These are phyloP conservation scores for Aspergillus unguis DNA, from an alignment of 2,329 filamentous ascomycete species.

Conservation along the genomic window DNA sequence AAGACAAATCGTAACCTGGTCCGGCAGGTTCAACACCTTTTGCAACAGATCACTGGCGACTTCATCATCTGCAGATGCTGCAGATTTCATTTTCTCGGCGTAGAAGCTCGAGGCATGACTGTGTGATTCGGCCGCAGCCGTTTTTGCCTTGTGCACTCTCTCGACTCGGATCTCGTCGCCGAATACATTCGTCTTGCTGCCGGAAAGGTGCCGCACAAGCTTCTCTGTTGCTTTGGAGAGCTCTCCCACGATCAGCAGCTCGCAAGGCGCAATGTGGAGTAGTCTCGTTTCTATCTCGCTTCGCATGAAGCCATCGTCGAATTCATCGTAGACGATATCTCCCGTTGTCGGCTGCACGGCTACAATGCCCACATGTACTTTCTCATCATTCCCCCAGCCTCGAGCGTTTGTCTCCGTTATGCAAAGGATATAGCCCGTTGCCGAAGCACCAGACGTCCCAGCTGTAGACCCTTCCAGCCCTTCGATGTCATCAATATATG, in stretches of 20 bases:
- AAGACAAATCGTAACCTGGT: constrained; percentile 83
- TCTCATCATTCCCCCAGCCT: constrained; percentile 82
- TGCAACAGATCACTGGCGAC: constrained; percentile 68
- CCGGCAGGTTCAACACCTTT: constrained; percentile 79
- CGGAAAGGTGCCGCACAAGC: constrained; percentile 82
- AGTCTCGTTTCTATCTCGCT: constrained; percentile 94
- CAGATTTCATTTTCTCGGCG: constrained; percentile 72
- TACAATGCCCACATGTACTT: constrained; percentile 84
- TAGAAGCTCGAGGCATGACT: constrained; percentile 93
- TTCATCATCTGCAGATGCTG: constrained; percentile 52
- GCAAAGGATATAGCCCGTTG: constrained; percentile 86
- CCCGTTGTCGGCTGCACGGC: constrained; percentile 95
- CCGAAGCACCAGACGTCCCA: constrained; percentile 53
- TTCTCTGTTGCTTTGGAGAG: constrained; percentile 90
- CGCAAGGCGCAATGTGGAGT: constrained; percentile 90
- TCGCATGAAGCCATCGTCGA: constrained; percentile 96
- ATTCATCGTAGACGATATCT: constrained; percentile 92
- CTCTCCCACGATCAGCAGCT: constrained; percentile 88
- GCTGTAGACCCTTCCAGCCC: constrained; percentile 61
- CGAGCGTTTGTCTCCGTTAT: constrained; percentile 82
- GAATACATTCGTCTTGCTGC: constrained; percentile 86
- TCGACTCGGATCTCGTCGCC: constrained; percentile 88
- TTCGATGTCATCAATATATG: constrained; percentile 91
- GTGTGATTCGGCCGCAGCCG: constrained; percentile 77
- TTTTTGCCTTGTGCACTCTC: constrained; percentile 69